Evolutionary conservation across 208 protist species (phyloP), one percentile per base, ranked within the genome.

Genomic region (Acanthamoeba pearcei): DNA sequence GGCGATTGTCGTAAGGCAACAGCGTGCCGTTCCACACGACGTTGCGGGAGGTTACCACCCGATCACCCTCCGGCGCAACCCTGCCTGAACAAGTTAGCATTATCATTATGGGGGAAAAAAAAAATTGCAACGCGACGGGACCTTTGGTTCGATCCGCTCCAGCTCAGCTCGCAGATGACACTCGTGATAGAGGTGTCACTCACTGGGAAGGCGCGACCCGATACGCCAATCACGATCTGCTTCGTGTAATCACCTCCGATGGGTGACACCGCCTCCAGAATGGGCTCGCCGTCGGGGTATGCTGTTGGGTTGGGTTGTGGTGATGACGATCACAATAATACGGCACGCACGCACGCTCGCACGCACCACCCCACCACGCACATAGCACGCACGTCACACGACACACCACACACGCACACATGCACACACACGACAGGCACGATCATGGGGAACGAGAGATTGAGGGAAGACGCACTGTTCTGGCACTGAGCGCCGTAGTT

Each of bases 171-270:
- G 29, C 68, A 76, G 13, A 42, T 46, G 68, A 76, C 68, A 49
- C 29, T 22, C 10, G 68, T 51, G 42, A 68, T 49, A 4, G 35
- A 51, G 2, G 51, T 12, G 27, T 68, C 60, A 29, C 19, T n/a
- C 3, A 57, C 27, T 29, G 82, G 38, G 15, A 35, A 60, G 22
- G 51, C 82, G 2, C 51, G 55, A 15, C 82, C 82, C 19, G 51
- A 32, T 12, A 90, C 60, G 22, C 13, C 82, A 24, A 90, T 68
- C n/a, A 90, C 29, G 60, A 90, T 68, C 12, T 90, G 12, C 35
- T 90, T 90, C 49, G 82, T 90, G 35, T 66, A 90, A 32, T 90
- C 82, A 12, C 82, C 82, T 57, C 82, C 82, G 24, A 90, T 90
- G 8, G 82, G 82, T 17, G 55, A 38, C 32, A 90, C 49, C 17